Base-by-base conservation (phyloP, 352 stramenopile species). In the Phytophthora cryptogea region DNA sequence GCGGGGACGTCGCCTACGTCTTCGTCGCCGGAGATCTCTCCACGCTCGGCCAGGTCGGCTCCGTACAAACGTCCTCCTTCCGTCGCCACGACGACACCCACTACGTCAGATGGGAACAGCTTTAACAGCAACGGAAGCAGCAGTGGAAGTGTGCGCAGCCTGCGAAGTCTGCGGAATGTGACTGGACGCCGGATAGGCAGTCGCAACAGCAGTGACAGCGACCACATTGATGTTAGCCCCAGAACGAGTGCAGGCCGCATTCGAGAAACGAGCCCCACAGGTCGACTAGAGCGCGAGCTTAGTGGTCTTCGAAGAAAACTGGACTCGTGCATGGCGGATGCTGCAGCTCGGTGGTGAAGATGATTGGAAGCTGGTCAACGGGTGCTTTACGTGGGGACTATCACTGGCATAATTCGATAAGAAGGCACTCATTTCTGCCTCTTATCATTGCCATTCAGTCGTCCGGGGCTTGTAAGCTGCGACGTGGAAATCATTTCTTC, bases 271-370 rank as follows among this genome's bases (percentile, higher is more conserved):
- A 64, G 5, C n/a, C 45, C 59, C 11, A 66, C 61, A 10, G 83
- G 70, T 66, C 74, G 81, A 4, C 53, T 89, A 8, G 66, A 88
- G 32, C 75, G 73, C 1, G 81, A 91, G 40, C 66, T 91, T 9
- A 76, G 45, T 23, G 66, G 63, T 3, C 47, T 91, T 33, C 78
- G 81, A 58, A 59, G 65, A 14, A 89, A 88, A 41, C 64, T 89
- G 35, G 76, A 87, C 35, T 81, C 79, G 7, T 89, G 79, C 46
- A 80, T 88, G 30, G 51, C 61, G 3, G 66, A 68, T 51, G 35
- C 69, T 8, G 36, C 61, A 43, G 62, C 53, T 11, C 48, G 63
- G 31, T 72, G 56, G 62, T 71, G 68, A n/a, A 42, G 5, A 28
- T 11, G 30, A 37, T 58, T 43, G 0, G 35, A 5, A 17, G 39